phyloP scores from a whole-genome alignment of 768 basidiomycete genomes.

The Lactarius sanguifluus region DNA sequence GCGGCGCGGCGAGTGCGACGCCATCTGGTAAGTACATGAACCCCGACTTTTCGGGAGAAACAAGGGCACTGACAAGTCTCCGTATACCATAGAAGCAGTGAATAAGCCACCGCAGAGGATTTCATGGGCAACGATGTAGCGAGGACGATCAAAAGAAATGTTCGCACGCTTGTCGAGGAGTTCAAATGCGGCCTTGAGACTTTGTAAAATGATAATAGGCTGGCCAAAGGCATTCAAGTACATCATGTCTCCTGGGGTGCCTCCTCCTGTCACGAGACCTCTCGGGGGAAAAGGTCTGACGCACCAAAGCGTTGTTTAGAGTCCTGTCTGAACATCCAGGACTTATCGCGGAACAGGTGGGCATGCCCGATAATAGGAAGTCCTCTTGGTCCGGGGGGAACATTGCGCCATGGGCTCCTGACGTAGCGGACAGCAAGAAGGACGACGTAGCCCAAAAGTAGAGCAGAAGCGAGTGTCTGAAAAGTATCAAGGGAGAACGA shows the following conservation, averaged over 20 bases:
- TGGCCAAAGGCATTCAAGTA: conserved; percentile 15
- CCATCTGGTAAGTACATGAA: conserved; percentile 8
- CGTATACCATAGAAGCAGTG: conserved; percentile 31
- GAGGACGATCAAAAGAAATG: conserved; percentile 35
- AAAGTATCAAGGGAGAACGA: background rate
- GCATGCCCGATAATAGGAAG: conserved; percentile 19
- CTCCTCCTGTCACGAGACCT: background rate
- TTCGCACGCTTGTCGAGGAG: conserved; percentile 39
- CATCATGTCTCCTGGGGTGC: conserved; percentile 11
- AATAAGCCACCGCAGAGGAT: conserved; percentile 36
- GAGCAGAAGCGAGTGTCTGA: background rate
- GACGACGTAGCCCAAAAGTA: background rate
- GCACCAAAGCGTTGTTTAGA: conserved; percentile 14
- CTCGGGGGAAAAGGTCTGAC: background rate
- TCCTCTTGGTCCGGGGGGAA: conserved; percentile 19
- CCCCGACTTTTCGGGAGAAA: background rate
- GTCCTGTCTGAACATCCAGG: conserved; percentile 6
- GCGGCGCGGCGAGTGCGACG: conserved; percentile 20
- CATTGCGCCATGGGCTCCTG: conserved; percentile 18
- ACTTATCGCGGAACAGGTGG: conserved; percentile 1
- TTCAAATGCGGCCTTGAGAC: conserved; percentile 37
- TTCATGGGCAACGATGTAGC: conserved; percentile 35
- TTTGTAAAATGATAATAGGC: conserved; percentile 36
- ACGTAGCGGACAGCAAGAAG: background rate
- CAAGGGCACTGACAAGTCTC: conserved; percentile 29